Evolutionary conservation across 2,329 filamentous ascomycete genomes (phyloP).

Genomic region (Trichoderma harzianum): DNA sequence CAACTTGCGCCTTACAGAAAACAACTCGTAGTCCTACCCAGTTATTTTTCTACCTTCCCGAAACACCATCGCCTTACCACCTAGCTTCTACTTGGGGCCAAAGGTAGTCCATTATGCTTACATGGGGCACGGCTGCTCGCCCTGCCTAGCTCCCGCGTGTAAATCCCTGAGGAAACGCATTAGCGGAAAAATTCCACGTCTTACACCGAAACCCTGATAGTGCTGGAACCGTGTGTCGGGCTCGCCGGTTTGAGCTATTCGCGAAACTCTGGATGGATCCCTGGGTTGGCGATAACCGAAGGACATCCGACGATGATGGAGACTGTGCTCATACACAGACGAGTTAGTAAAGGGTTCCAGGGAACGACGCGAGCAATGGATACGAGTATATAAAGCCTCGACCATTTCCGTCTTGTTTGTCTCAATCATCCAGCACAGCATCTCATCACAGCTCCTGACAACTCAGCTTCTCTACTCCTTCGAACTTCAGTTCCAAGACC

Average conservation of each 20-base stretch:
- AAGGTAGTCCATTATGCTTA: not conserved
- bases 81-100: not conserved
- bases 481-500: not conserved
- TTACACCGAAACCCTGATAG: constrained; percentile 2
- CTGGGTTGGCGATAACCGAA: not conserved
- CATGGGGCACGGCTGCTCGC: not conserved
- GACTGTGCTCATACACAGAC: not conserved
- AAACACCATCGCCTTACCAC: constrained; percentile 12
- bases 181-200: constrained; percentile 11
- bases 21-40: not conserved
- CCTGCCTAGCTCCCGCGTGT: not conserved
- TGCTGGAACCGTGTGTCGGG: not conserved
- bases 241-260: not conserved
- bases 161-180: not conserved
- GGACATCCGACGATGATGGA: not conserved
- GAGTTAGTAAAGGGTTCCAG: not conserved
- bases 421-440: not conserved
- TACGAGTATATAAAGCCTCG: constrained; percentile 7
- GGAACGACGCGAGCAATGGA: not conserved
- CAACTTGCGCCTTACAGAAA: constrained; percentile 1
- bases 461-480: not conserved
- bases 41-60: not conserved
- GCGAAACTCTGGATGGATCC: not conserved
- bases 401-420: not conserved
- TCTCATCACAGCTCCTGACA: not conserved